A percentile compares a stretch with the other conserved stretches of the same genome.
phyloP scores from a whole-genome alignment of 768 basidiomycete species.

The Termitomyces titanicus region DNA sequence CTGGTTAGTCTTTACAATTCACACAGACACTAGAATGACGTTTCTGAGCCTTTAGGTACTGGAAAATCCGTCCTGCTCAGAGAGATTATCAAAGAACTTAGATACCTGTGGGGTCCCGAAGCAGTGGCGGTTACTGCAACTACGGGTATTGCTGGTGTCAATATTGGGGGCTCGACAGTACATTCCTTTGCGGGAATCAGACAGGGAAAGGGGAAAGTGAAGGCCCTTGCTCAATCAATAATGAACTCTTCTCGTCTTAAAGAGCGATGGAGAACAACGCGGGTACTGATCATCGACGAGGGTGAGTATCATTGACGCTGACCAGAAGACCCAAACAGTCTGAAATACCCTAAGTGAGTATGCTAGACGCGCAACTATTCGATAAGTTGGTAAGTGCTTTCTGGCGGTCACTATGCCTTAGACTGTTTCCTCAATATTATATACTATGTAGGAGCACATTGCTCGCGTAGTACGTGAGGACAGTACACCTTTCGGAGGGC shows the following conservation, averaged over 20 bases:
- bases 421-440: slow-evolving; percentile 12
- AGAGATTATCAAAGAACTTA: slow-evolving; percentile 50
- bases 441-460: slow-evolving; percentile 31
- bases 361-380: slow-evolving; percentile 68
- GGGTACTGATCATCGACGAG: slow-evolving; percentile 70
- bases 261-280: slow-evolving; percentile 47
- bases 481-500: slow-evolving; percentile 57
- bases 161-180: slow-evolving; percentile 67
- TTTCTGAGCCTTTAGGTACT: slow-evolving; percentile 38
- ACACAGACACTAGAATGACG: background rate
- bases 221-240: slow-evolving; percentile 37
- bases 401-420: slow-evolving; percentile 22
- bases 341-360: slow-evolving; percentile 47
- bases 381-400: slow-evolving; percentile 56
- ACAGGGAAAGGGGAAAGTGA: slow-evolving; percentile 46
- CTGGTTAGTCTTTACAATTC: slow-evolving; percentile 32
- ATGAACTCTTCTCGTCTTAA: slow-evolving; percentile 12
- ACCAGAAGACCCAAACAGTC: background rate
- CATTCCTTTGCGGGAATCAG: slow-evolving; percentile 68
- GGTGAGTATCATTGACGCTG: slow-evolving; percentile 34
- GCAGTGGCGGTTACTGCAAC: slow-evolving; percentile 61
- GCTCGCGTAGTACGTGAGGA: slow-evolving; percentile 38
- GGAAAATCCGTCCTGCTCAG: slow-evolving; percentile 71
- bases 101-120: slow-evolving; percentile 8
- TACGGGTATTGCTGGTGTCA: slow-evolving; percentile 63